Evolutionary conservation across 2,329 filamentous ascomycete species (phyloP).

Genomic region (Diplocarpon mali): DNA sequence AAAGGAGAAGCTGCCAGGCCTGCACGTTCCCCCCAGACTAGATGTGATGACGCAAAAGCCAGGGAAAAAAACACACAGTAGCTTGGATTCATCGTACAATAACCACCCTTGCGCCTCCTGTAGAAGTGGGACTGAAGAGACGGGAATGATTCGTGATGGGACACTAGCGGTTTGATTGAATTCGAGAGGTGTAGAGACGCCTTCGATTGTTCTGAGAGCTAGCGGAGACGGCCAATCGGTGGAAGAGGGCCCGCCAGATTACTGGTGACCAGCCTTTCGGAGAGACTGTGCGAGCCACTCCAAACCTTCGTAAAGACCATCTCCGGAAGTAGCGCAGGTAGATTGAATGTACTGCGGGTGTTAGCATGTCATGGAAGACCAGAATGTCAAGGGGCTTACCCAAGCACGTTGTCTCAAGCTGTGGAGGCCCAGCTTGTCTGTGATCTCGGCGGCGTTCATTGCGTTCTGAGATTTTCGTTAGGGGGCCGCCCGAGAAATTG

Average conservation of each 20-base stretch:
- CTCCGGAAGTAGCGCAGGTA: slow-evolving; percentile 95
- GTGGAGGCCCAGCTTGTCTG: slow-evolving; percentile 99
- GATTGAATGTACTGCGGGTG: slow-evolving; percentile 85
- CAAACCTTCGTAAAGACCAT: slow-evolving; percentile 98
- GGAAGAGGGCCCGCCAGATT: slow-evolving; percentile 27
- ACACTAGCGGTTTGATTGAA: slow-evolving; percentile 25
- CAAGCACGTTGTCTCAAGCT: slow-evolving; percentile 96
- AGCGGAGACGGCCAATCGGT: slow-evolving; percentile 20
- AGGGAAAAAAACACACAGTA: slow-evolving; percentile 19
- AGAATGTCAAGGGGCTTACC: slow-evolving; percentile 51
- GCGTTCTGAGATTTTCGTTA: slow-evolving; percentile 58
- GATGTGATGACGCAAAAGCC: slow-evolving; percentile 22
- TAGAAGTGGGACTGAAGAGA: slow-evolving; percentile 27
- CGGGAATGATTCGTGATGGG: slow-evolving; percentile 24
- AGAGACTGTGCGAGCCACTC: slow-evolving; percentile 82
- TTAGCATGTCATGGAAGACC: slow-evolving; percentile 9
- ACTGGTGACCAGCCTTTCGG: slow-evolving; percentile 61
- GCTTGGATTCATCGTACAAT: slow-evolving; percentile 28
- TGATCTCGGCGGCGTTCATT: slow-evolving; percentile 99
- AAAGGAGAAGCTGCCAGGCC: slow-evolving; percentile 15
- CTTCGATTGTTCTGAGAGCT: slow-evolving; percentile 23
- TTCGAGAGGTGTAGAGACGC: slow-evolving; percentile 24
- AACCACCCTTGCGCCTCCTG: slow-evolving; percentile 29
- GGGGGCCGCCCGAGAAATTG: slow-evolving; percentile 13
- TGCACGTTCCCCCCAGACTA: slow-evolving; percentile 17